Base-by-base conservation (phyloP, 176 grass and related monocot genomes). In the Cymbopogon citratus region DNA sequence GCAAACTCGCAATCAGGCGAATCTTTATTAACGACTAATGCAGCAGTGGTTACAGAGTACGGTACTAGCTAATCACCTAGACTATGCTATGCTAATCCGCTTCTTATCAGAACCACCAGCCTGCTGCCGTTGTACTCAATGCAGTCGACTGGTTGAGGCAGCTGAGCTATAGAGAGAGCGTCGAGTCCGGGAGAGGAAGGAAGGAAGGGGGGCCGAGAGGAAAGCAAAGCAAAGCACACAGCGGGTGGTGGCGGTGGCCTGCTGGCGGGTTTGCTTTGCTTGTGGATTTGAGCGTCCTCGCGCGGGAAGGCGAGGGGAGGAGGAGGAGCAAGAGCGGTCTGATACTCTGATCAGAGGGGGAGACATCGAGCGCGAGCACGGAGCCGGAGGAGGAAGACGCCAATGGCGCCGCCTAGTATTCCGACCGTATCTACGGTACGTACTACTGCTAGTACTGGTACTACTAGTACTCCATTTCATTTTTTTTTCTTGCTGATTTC, bases 1-100 rank as follows among this genome's bases (percentile, higher is more conserved):
- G 51, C 76, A 51, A 51, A 2, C 69, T 69, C 75, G 81, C 87
- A 51, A 38, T 83, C 81, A 44, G 13, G 27, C 7, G 64, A 23
- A 63, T 57, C 57, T 57, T 43, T 43, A 19, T 28, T 1, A 33
- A 66, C 75, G 35, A 2, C 24, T 62, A 62, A 61, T 59, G 57
- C 43, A 66, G 83, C 69, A 6, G 61, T 14, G 81, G 76, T 76
- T 75, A 41, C 3, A 33, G 6, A 1, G 3, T 7, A 13, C 26
- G 7, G 48, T 51, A 21, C 49, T 54, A n/a, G 8, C 18, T 0
- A 21, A 51, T 59, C 52, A 56, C 52, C 52, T 21, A 57, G 23
- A 23, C 54, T 57, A 23, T 33, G 19, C 45, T 40, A 51, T 19
- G 19, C 49, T 33, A 33, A 40, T 51, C 1, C 4, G n/a, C 19